phyloP scores from a whole-genome alignment of 2,329 filamentous ascomycete species.

The Fulvia fulva region DNA sequence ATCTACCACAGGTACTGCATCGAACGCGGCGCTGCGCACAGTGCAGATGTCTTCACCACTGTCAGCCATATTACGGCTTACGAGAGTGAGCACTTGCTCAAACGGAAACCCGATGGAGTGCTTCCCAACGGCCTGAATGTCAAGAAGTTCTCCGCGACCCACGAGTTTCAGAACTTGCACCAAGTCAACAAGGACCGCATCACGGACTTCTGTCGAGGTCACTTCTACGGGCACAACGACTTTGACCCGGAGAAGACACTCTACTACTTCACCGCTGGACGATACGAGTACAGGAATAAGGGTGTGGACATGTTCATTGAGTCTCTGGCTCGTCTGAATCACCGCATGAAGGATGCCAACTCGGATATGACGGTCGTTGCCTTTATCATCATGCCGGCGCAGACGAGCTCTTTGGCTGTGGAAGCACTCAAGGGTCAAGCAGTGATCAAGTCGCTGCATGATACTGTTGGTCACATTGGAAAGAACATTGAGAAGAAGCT shows the following conservation, averaged over 20 bases:
- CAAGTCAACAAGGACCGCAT: constrained; percentile 97
- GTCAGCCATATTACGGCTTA: constrained; percentile 98
- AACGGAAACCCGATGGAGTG: constrained; percentile 95
- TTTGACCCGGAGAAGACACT: constrained; percentile 95
- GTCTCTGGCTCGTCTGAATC: constrained; percentile 88
- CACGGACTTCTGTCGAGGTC: constrained; percentile 93
- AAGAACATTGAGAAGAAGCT: constrained; percentile 87
- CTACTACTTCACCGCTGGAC: constrained; percentile 94
- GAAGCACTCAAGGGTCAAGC: constrained; percentile 95
- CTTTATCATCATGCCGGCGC: constrained; percentile 97
- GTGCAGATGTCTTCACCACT: constrained; percentile 95
- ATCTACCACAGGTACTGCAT: constrained; percentile 99
- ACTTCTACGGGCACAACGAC: constrained; percentile 98
- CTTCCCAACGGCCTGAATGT: constrained; percentile 96
- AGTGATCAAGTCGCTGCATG: constrained; percentile 90
- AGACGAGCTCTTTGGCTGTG: constrained; percentile 90
- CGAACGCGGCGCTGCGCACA: constrained; percentile 86
- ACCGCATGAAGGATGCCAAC: constrained; percentile 76
- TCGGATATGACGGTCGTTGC: constrained; percentile 94
- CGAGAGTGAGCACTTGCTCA: constrained; percentile 94
- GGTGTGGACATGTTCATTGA: constrained; percentile 99
- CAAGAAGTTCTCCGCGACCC: constrained; percentile 95
- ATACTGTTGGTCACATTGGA: constrained; percentile 90
- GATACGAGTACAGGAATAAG: constrained; percentile 98
- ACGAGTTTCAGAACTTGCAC: constrained; percentile 98